phyloP scores from a whole-genome alignment of 768 basidiomycete species.

The Kwoniella sp. region DNA sequence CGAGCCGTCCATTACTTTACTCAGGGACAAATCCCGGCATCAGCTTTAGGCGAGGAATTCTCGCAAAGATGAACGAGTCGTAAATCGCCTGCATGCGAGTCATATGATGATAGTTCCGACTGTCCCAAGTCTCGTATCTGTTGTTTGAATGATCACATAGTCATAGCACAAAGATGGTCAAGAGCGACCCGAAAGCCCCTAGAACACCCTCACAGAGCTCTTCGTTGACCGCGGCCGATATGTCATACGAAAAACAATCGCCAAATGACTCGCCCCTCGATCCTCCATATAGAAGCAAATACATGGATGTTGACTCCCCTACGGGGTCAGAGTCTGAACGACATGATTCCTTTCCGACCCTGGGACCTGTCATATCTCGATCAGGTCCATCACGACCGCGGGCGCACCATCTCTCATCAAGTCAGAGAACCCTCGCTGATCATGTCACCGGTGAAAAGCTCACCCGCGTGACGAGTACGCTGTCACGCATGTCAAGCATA shows the following conservation, averaged over 20 bases:
- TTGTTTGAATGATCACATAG: too few species aligned
- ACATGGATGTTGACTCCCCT: slow-evolving; percentile 13
- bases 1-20: background rate
- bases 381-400: slow-evolving; percentile 4
- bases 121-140: too few species aligned
- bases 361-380: background rate
- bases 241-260: background rate
- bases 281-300: slow-evolving; percentile 15
- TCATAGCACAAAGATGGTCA: background rate
- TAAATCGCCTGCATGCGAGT: too few species aligned
- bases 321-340: slow-evolving; percentile 3
- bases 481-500: slow-evolving; percentile 17
- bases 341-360: slow-evolving; percentile 12
- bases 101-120: too few species aligned
- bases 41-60: background rate
- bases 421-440: background rate
- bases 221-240: background rate
- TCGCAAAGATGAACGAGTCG: too few species aligned
- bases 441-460: background rate
- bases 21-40: background rate
- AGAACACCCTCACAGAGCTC: background rate
- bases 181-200: background rate
- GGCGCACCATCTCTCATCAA: background rate
- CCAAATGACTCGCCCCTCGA: background rate
- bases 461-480: slow-evolving; percentile 5